Evolutionary conservation across 495 filamentous ascomycete genomes (phyloP), one percentile per base, ranked within the genome.

Genomic region (Neurospora sp.): DNA sequence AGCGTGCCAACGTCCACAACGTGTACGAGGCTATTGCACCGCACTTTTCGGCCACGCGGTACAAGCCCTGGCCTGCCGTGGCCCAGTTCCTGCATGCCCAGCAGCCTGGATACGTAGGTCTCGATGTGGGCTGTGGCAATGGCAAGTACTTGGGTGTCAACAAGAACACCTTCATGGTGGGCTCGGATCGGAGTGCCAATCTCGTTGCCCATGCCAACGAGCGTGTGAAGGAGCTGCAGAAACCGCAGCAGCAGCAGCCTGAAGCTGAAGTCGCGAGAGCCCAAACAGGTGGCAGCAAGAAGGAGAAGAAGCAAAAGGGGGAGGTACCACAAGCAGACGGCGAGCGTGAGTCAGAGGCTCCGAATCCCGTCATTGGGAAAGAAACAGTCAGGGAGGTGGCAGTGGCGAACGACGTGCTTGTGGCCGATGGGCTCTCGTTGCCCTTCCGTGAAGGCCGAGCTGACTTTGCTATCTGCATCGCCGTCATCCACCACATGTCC

Each of bases 61-160:
- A 97, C 87, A 98, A 98, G 90, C 94, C 96, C 73, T 99, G 96
- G 96, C 96, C 96, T 27, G 91, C 96, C 77, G 92, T 98, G 69
- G 90, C 94, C 77, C 82, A 82, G 54, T 99, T 98, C 81, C 88
- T 99, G 48, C 82, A 82, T 48, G 82, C 84, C n/a, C 84, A 92
- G 39, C 80, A 85, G 6, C 84, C 88, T 37, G 95, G 94, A 18
- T 86, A 93, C n/a, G 83, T 98, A 41, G 96, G 96, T 9, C 84
- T 98, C 31, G 96, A 99, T 81, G 87, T 98, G 71, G 93, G 93
- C 69, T 98, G 96, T 82, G 96, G 96, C 71, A 99, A 99, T 84
- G 96, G 96, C 75, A 99, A 99, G 84, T 97, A 98, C 79, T 83
- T 98, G 69, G 82, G 87, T 48, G 92, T 96, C 44, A 97, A 96